phyloP scores from a whole-genome alignment of 768 basidiomycete genomes.

The Boletus subparvulus region DNA sequence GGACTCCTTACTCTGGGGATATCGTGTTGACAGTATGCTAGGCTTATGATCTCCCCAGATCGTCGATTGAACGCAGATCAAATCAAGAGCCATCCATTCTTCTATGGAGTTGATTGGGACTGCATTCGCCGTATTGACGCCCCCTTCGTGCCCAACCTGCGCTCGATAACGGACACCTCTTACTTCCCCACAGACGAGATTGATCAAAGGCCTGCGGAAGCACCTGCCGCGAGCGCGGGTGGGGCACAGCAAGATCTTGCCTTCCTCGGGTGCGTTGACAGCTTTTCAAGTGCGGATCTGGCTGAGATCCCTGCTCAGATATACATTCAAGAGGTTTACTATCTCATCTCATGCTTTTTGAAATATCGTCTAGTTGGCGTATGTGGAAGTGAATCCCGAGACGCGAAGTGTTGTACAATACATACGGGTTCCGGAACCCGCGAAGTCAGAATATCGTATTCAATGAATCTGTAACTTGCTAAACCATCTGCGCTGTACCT shows the following conservation, averaged over 20 bases:
- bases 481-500: background rate
- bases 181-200: conserved; percentile 97
- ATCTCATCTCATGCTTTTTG: conserved; percentile 58
- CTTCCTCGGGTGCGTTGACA: conserved; percentile 56
- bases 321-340: conserved; percentile 78
- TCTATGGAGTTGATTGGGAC: conserved; percentile 94
- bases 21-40: conserved; percentile 28
- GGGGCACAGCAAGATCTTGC: conserved; percentile 58
- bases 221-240: conserved; percentile 36
- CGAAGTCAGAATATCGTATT: background rate
- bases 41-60: conserved; percentile 84
- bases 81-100: conserved; percentile 90
- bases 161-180: conserved; percentile 94
- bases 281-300: background rate
- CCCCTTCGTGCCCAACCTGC: conserved; percentile 93
- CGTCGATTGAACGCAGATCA: conserved; percentile 77
- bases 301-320: conserved; percentile 41
- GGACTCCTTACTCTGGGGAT: background rate
- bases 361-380: conserved; percentile 5
- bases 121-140: conserved; percentile 85
- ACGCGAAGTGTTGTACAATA: background rate
- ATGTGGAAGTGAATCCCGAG: background rate
- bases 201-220: conserved; percentile 65
- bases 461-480: conserved; percentile 2
- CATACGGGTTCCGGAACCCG: background rate